Base-by-base conservation (phyloP, 106 monocot species). In the Posidonia australis region DNA sequence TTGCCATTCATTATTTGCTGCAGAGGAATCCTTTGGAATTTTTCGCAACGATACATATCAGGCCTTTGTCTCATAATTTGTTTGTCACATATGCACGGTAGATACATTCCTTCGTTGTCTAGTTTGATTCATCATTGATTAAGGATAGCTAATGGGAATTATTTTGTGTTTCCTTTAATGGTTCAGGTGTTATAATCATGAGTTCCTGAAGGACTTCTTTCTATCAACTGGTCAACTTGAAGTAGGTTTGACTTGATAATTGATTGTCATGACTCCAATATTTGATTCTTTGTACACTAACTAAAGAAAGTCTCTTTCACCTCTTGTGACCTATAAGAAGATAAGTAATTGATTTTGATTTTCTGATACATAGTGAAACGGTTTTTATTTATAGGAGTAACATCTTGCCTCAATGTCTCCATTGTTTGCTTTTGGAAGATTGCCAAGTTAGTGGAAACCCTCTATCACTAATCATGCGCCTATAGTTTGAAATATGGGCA, bases 71-170 rank as follows among this genome's bases (percentile, higher is more conserved):
- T 72, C 87, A 87, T 51, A 91, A 98, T 83, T 68, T 98, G 53
- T 98, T 98, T 71, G 70, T 91, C 9, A 67, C 67, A 68, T 98
- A 87, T 98, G 87, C 91, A 43, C 77, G 91, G 98, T 98, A 74
- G 27, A 46, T 42, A 17, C 54, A 31, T 30, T 18, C 6, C 21
- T 10, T 18, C 7, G 18, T 32, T 42, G 42, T 61, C 14, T 31
- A 2, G 16, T 28, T 20, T 61, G 14, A 42, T 61, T n/a, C 30
- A 30, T 42, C 17, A 30, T 61, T 57, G 23, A 13, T 25, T 57
- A 57, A 23, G 12, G 5, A 28, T 11, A 14, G 0, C 10, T 57
- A 57, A 57, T 27, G 3, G 14, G 32, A n/a, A n/a, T 36, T 16
- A 17, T 59, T 55, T 18, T 11, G 11, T 58, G 30, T 41, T 30